These are phyloP conservation scores for Asterionellopsis glacialis DNA, from an alignment of 108 stramenopile species.

Conservation along the genomic window DNA sequence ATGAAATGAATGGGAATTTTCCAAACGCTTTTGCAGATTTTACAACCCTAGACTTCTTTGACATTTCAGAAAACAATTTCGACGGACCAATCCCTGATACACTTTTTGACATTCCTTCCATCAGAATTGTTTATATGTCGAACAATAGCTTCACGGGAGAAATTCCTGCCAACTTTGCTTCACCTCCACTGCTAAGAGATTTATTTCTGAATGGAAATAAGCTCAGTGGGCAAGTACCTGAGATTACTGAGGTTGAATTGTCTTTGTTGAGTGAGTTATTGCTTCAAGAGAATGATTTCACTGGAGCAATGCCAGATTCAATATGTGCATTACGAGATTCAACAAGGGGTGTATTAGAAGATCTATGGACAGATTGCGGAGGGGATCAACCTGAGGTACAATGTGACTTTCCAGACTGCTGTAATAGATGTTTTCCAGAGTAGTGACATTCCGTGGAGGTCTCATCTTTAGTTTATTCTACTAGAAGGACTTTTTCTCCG, in stretches of 20 bases:
- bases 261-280: conserved; percentile 30
- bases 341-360: conserved; percentile 22
- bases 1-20: conserved; percentile 34
- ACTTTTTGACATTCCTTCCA: background rate
- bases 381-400: conserved; percentile 32
- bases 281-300: conserved; percentile 26
- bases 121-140: conserved; percentile 26
- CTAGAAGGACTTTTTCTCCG: no score
- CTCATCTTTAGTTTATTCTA: no score
- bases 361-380: conserved; percentile 41
- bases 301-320: conserved; percentile 33
- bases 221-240: conserved; percentile 46
- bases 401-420: conserved; percentile 46
- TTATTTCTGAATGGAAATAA: conserved; percentile 47
- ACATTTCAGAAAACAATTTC: conserved; percentile 26
- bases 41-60: conserved; percentile 20
- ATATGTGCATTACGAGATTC: conserved; percentile 30
- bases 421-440: conserved; percentile 43
- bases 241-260: conserved; percentile 27
- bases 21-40: conserved; percentile 23
- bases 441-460: no score
- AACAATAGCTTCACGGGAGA: conserved; percentile 24
- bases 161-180: conserved; percentile 17
- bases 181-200: conserved; percentile 30
- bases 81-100: conserved; percentile 32